Conservation (phyloP, 805 yeast genomes). For the Metschnikowia cubensis region DNA sequence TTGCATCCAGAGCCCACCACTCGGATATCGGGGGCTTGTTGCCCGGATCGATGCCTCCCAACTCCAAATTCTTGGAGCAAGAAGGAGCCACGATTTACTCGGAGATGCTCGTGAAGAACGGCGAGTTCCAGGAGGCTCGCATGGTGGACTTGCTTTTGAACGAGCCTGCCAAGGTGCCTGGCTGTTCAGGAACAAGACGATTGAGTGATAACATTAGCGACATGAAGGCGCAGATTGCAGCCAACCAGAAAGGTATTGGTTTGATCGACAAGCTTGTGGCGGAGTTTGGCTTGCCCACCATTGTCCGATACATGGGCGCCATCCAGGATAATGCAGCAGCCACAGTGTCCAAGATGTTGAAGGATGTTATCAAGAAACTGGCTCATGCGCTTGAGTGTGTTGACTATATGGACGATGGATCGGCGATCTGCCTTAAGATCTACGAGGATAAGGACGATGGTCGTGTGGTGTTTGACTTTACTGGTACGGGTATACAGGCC, state of each 20-base stretch:
- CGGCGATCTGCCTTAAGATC: conserved; percentile 56
- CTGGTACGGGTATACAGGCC: conserved; percentile 82
- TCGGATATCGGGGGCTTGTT: conserved; percentile 91
- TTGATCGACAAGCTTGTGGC: conserved; percentile 15
- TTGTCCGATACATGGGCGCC: conserved; percentile 17
- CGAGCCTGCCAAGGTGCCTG: conserved; percentile 78
- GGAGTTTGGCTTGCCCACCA: conserved; percentile 18
- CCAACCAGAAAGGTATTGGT: conserved; percentile 19
- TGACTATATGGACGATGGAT: conserved; percentile 81
- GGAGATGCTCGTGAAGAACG: conserved; percentile 64
- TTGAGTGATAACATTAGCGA: conserved; percentile 76
- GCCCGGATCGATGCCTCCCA: conserved; percentile 95
- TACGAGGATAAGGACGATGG: conserved; percentile 46
- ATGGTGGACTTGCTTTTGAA: conserved; percentile 58
- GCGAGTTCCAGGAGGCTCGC: conserved; percentile 70
- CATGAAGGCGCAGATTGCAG: conserved; percentile 37
- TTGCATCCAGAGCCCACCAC: conserved; percentile 94
- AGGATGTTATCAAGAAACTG: conserved; percentile 18
- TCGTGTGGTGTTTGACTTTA: conserved; percentile 73
- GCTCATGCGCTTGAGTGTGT: conserved; percentile 17
- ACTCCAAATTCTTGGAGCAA: conserved; percentile 76
- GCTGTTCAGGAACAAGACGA: conserved; percentile 86
- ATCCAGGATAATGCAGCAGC: conserved; percentile 20
- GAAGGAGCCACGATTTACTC: conserved; percentile 90
- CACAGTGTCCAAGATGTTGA: conserved; percentile 16